These are phyloP conservation scores for Penicillium paxilli DNA, from an alignment of 495 filamentous ascomycete species.

Conservation along the genomic window DNA sequence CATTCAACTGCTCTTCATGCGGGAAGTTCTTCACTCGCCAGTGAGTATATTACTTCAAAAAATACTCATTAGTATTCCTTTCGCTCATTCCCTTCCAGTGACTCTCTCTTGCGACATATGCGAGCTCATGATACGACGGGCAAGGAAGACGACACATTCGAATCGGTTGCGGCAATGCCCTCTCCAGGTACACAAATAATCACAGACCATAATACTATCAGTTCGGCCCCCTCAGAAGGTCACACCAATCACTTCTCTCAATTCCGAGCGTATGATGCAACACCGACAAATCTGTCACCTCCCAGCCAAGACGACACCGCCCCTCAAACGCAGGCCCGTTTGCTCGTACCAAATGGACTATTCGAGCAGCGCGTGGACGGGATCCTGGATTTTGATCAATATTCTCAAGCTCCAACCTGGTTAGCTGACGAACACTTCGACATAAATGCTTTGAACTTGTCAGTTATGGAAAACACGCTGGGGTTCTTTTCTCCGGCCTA, in stretches of 20 bases:
- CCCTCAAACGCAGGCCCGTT: neutral
- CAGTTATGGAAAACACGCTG: conserved; percentile 11
- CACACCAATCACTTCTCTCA: neutral
- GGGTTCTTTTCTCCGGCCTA: conserved; percentile 4
- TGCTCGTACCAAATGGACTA: neutral
- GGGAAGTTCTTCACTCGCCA: conserved; percentile 24
- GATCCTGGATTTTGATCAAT: conserved; percentile 3
- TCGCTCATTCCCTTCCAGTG: conserved; percentile 9
- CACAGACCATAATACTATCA: neutral
- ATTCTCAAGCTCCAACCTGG: conserved; percentile 17
- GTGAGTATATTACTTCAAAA: conserved; percentile 3
- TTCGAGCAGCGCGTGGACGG: neutral
- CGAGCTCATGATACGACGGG: conserved; percentile 1
- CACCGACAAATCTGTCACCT: neutral
- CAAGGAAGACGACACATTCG: neutral
- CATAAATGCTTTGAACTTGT: conserved; percentile 21
- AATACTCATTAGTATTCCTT: neutral
- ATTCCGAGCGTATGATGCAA: neutral
- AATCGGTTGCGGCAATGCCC: neutral
- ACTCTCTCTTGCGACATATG: conserved; percentile 24
- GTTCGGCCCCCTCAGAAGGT: neutral
- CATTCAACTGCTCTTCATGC: conserved; percentile 29
- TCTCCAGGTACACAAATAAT: neutral
- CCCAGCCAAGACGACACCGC: neutral
- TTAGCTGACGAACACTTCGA: conserved; percentile 27